Base-by-base conservation (phyloP, 768 basidiomycete species). In the Leccinum aurantiacum region DNA sequence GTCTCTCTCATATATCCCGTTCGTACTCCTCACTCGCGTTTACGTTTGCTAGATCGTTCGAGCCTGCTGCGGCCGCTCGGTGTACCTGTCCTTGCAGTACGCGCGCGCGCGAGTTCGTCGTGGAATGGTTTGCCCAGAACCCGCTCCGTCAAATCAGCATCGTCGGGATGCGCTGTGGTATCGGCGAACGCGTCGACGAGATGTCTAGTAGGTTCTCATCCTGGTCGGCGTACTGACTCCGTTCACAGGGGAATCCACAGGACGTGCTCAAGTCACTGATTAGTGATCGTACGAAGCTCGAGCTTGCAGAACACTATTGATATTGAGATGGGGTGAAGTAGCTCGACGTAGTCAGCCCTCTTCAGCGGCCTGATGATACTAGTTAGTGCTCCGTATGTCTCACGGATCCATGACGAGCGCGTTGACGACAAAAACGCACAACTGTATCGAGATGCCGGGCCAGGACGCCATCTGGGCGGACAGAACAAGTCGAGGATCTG, bases 231-330 rank as follows among this genome's bases (percentile, higher is more conserved):
- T 41, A 7, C 8, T 14, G 33, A 46, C 41, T 57, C 35, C 48
- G 50, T 24, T 65, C 49, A 9, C 29, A 31, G 29, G 95, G 95
- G 9, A 99, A 97, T 65, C 95, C 96, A 0, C 95, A 96, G 70
- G 95, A 98, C 44, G 94, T 97, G n/a, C 78, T 98, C 15, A 90
- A 87, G 68, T 82, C 85, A 0, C 85, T n/a, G n/a, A n/a, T 98
- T 58, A 82, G 86, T 8, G 90, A 97, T 68, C 84, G 96, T 61
- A 88, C 91, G 60, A 95, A 88, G 72, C 80, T 98, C 97, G 1
- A 95, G 93, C 76, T 74, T 99, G 48, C 97, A 99, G 75, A 98
- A 98, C 71, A 88, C 95, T 0, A 86, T 99, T n/a, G 92, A 96
- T 0, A 86, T 99, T n/a, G 92, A 97, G 63, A 96, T 98, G 89